phyloP scores from a whole-genome alignment of 805 yeast genomes.

The Saturnispora bothae region DNA sequence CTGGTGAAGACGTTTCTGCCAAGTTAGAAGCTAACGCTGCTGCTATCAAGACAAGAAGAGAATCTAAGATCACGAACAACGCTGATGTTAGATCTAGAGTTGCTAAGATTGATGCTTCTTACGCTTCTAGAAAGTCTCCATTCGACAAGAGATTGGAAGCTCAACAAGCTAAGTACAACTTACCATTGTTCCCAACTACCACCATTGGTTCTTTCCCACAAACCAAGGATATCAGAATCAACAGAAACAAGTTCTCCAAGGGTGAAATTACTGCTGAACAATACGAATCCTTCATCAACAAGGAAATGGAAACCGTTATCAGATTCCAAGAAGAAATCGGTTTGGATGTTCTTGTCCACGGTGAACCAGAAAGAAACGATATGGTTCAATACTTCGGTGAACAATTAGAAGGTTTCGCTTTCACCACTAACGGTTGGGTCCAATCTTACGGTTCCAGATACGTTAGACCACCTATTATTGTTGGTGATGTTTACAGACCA shows the following conservation, averaged over 20 bases:
- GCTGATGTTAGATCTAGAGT: slow-evolving; percentile 83
- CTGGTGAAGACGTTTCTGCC: slow-evolving; percentile 74
- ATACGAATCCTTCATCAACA: slow-evolving; percentile 92
- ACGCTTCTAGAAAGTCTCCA: slow-evolving; percentile 75
- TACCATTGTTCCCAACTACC: slow-evolving; percentile 99
- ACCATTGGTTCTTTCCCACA: slow-evolving; percentile 99
- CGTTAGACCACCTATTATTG: slow-evolving; percentile 98
- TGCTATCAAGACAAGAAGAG: slow-evolving; percentile 75
- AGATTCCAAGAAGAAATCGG: slow-evolving; percentile 99
- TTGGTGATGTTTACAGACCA: slow-evolving; percentile 99
- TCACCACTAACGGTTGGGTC: slow-evolving; percentile 99
- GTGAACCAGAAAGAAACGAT: slow-evolving; percentile 99
- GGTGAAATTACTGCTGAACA: slow-evolving; percentile 93
- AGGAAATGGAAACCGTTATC: slow-evolving; percentile 91
- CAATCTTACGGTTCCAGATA: slow-evolving; percentile 99
- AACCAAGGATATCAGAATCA: slow-evolving; percentile 97
- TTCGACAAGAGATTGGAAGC: slow-evolving; percentile 81
- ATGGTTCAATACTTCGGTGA: slow-evolving; percentile 99
- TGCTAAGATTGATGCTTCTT: slow-evolving; percentile 61
- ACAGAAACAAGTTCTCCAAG: slow-evolving; percentile 97
- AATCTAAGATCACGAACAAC: slow-evolving; percentile 85
- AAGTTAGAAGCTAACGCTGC: slow-evolving; percentile 78
- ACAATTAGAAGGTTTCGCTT: slow-evolving; percentile 95
- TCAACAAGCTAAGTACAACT: slow-evolving; percentile 79
- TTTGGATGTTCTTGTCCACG: slow-evolving; percentile 96